Conservation (phyloP, 129 eudicot species). For the Chrysanthemum makinoi region DNA sequence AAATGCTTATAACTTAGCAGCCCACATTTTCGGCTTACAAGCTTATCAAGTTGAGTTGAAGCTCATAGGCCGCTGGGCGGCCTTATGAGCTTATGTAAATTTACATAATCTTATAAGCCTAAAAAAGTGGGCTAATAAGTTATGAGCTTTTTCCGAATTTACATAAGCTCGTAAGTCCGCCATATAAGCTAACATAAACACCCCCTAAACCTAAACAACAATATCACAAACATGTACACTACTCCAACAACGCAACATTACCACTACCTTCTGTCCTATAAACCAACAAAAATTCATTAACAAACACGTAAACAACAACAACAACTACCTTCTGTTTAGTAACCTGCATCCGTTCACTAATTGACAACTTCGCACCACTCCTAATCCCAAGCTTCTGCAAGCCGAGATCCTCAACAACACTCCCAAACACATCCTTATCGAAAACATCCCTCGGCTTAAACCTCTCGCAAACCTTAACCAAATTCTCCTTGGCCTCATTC, state of each 20-base stretch:
- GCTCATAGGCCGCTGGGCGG: no score
- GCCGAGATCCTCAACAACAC: constrained; percentile 80
- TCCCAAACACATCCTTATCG: constrained; percentile 66
- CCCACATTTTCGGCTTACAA: no score
- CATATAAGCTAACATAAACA: no score
- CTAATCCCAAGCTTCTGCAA: constrained; percentile 62
- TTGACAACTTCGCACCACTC: constrained; percentile 52
- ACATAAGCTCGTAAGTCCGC: no score
- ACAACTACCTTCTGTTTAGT: constrained; percentile 60
- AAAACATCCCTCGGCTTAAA: constrained; percentile 83
- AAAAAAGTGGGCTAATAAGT: no score
- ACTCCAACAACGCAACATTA: background rate
- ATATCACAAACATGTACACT: background rate
- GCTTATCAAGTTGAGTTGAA: no score
- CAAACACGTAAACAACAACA: background rate
- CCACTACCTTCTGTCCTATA: no score
- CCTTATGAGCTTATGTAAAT: no score
- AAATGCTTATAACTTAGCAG: no score
- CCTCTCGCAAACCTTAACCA: constrained; percentile 58
- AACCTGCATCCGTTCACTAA: constrained; percentile 56
- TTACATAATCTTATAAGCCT: no score
- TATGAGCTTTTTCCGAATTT: no score
- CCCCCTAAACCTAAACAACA: background rate
- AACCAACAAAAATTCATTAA: no score
- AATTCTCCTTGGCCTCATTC: constrained; percentile 62